Percentiles rank a stretch among this genome's conserved stretches.
Conservation (phyloP, 2,329 filamentous ascomycete species). For the Ceratocystis eucalypticola region DNA sequence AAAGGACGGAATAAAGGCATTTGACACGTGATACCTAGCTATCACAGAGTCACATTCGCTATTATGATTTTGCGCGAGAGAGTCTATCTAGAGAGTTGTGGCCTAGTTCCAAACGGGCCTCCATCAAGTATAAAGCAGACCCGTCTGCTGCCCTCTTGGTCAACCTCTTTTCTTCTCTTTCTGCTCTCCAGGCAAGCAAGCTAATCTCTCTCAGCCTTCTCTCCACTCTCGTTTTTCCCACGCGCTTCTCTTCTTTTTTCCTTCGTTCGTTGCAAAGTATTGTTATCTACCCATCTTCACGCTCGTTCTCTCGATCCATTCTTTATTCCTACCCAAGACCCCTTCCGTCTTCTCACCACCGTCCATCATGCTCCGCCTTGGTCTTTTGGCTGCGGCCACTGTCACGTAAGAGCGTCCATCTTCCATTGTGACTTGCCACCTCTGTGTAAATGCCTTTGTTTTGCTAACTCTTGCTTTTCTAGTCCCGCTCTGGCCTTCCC, state of each 20-base stretch:
- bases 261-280: constrained; percentile 6
- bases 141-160: not conserved
- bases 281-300: not conserved
- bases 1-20: not conserved
- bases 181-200: constrained; percentile 12
- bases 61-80: not conserved
- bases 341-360: not conserved
- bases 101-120: not conserved
- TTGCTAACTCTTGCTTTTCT: not conserved
- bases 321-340: constrained; percentile 1
- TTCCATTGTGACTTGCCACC: not conserved
- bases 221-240: constrained; percentile 3
- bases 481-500: constrained; percentile 12
- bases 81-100: not conserved
- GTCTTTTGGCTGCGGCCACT: constrained; percentile 15
- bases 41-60: not conserved
- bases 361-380: constrained; percentile 15
- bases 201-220: constrained; percentile 13
- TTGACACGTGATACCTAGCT: not conserved
- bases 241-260: not conserved
- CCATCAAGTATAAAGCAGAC: not conserved
- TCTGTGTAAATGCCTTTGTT: not conserved
- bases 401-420: constrained; percentile 8
- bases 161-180: not conserved
- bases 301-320: not conserved